Percentiles rank a stretch among this genome's conserved stretches.
phyloP scores from a whole-genome alignment of 495 filamentous ascomycete genomes.

The Penicillium goetzii region DNA sequence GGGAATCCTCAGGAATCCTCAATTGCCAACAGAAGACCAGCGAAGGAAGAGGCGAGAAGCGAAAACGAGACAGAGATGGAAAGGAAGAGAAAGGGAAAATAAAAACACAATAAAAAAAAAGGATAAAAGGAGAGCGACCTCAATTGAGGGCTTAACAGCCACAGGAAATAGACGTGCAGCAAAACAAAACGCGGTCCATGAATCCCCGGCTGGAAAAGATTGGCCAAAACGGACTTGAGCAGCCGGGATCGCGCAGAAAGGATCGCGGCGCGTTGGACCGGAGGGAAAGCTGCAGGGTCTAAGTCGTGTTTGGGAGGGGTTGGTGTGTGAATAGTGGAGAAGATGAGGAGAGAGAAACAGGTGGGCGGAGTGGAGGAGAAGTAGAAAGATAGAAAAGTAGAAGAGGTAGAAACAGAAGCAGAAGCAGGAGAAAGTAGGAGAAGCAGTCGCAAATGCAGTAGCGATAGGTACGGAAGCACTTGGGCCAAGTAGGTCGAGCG shows the following conservation, averaged over 20 bases:
- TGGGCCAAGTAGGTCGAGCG: neutral
- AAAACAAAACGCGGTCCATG: constrained; percentile 27
- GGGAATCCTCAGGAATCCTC: neutral
- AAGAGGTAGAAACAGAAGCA: neutral
- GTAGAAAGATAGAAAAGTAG: neutral
- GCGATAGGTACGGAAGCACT: constrained; percentile 1
- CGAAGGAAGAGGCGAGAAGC: constrained; percentile 11
- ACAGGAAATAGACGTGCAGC: constrained; percentile 27
- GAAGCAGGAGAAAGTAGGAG: neutral
- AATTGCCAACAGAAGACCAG: neutral
- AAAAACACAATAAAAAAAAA: constrained; percentile 1
- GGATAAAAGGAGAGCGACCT: constrained; percentile 3
- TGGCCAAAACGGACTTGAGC: constrained; percentile 39
- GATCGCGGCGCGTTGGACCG: constrained; percentile 28
- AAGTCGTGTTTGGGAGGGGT: constrained; percentile 23
- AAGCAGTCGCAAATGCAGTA: neutral
- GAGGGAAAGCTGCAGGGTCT: constrained; percentile 49
- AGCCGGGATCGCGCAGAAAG: constrained; percentile 45
- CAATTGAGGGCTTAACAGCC: constrained; percentile 31
- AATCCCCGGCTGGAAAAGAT: constrained; percentile 25
- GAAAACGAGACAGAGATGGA: constrained; percentile 22
- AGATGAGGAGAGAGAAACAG: too few species aligned
- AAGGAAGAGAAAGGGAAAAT: constrained; percentile 19
- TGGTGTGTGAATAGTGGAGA: constrained; percentile 10
- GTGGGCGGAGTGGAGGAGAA: neutral